phyloP scores from a whole-genome alignment of 345 rosid genomes.

The Acer negundo region DNA sequence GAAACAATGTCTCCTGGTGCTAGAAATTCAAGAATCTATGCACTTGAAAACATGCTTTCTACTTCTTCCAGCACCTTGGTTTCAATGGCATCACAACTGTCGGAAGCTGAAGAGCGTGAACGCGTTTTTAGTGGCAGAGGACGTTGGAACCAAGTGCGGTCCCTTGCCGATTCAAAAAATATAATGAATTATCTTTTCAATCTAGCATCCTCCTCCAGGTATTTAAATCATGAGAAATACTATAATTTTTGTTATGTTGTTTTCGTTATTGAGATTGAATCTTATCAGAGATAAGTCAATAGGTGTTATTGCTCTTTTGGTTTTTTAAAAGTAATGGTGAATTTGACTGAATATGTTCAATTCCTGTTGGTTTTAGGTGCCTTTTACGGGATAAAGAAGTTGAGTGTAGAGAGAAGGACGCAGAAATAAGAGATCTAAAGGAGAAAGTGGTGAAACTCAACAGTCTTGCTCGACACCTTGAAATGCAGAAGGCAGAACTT shows the following conservation, averaged over 20 bases:
- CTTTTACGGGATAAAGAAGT: constrained; percentile 76
- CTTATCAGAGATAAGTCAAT: background rate
- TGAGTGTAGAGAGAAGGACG: constrained; percentile 72
- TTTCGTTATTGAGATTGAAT: background rate
- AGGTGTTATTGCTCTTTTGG: background rate
- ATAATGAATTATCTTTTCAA: constrained; percentile 83
- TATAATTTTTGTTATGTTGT: background rate
- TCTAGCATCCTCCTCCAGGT: constrained; percentile 90
- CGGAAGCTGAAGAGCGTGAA: constrained; percentile 98
- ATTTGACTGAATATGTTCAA: background rate
- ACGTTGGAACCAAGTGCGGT: constrained; percentile 94
- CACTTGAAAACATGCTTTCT: constrained; percentile 94
- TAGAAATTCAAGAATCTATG: constrained; percentile 88
- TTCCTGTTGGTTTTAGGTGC: constrained; percentile 56
- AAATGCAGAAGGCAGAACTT: constrained; percentile 67
- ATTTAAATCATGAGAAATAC: constrained; percentile 2
- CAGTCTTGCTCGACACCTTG: constrained; percentile 57
- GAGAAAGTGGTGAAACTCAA: constrained; percentile 68
- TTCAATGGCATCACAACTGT: constrained; percentile 95
- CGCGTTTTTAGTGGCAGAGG: constrained; percentile 87
- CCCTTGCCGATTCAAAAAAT: constrained; percentile 85
- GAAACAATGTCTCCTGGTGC: constrained; percentile 94
- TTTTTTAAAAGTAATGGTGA: background rate
- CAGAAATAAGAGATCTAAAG: constrained; percentile 69
- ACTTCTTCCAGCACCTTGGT: constrained; percentile 85